Percentiles rank a stretch among this genome's conserved stretches.
Evolutionary conservation across 352 stramenopile species (phyloP).

Genomic region (Peronospora tabacina): DNA sequence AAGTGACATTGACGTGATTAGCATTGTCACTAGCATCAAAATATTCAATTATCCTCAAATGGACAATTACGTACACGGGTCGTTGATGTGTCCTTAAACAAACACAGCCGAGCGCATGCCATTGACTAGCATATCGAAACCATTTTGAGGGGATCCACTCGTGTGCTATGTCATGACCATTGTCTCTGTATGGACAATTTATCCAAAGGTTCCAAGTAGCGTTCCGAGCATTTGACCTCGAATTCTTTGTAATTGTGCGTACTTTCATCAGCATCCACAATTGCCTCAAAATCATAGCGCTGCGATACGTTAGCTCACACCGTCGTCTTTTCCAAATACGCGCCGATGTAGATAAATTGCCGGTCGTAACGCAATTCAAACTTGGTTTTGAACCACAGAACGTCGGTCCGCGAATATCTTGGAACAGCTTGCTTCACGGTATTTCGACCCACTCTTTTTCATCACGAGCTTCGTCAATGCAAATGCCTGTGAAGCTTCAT

Average conservation of each 20-base stretch:
- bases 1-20: constrained; percentile 44
- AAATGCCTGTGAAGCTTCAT: constrained; percentile 16
- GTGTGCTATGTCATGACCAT: constrained; percentile 76
- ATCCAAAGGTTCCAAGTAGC: constrained; percentile 86
- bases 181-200: constrained; percentile 79
- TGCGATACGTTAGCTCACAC: constrained; percentile 65
- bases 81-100: constrained; percentile 54
- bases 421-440: constrained; percentile 48
- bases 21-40: constrained; percentile 82
- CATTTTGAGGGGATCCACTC: constrained; percentile 50
- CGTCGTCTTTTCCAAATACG: constrained; percentile 51
- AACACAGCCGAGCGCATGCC: constrained; percentile 43
- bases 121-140: constrained; percentile 79
- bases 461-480: constrained; percentile 50
- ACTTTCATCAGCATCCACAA: constrained; percentile 69
- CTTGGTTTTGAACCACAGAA: constrained; percentile 65
- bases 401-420: constrained; percentile 49
- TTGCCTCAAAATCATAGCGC: constrained; percentile 83
- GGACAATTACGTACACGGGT: constrained; percentile 28
- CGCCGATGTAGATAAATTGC: constrained; percentile 61
- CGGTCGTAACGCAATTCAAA: constrained; percentile 73
- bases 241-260: constrained; percentile 89
- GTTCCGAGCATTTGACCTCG: constrained; percentile 84
- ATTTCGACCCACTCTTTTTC: constrained; percentile 50
- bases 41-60: constrained; percentile 10